phyloP scores from a whole-genome alignment of 192 early-diverging fungal species.

The Umbelopsis ramanniana region DNA sequence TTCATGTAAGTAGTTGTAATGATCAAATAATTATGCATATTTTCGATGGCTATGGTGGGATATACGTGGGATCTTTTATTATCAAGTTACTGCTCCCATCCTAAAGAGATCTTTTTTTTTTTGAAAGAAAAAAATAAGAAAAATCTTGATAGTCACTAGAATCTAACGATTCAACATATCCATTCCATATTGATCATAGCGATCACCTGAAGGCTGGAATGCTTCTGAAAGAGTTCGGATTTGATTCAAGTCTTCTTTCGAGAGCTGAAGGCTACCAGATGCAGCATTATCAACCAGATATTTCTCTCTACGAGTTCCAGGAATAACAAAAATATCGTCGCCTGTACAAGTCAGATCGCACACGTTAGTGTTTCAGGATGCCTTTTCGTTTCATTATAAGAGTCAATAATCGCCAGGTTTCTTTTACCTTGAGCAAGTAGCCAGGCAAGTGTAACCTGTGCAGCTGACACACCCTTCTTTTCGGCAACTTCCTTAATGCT shows the following conservation, averaged over 20 bases:
- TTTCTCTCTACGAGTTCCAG: slow-evolving; percentile 56
- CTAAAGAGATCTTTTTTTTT: not conserved
- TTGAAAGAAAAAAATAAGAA: not conserved
- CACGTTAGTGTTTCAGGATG: not conserved
- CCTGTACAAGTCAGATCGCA: not conserved
- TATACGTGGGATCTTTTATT: too few species aligned
- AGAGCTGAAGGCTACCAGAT: slow-evolving; percentile 39
- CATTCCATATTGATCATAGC: slow-evolving; percentile 20
- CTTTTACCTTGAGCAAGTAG: slow-evolving; percentile 16
- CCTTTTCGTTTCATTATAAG: too few species aligned
- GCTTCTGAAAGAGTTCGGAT: slow-evolving; percentile 39
- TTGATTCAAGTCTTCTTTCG: slow-evolving; percentile 34
- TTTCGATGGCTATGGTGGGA: too few species aligned
- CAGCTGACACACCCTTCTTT: slow-evolving; percentile 53
- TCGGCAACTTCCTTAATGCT: slow-evolving; percentile 51
- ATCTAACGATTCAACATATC: not conserved
- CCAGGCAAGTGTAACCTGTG: slow-evolving; percentile 71
- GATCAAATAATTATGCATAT: too few species aligned
- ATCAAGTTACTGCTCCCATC: too few species aligned
- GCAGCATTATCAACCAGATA: slow-evolving; percentile 46
- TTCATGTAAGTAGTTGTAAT: too few species aligned
- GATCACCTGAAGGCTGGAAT: slow-evolving; percentile 32
- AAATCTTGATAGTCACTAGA: too few species aligned
- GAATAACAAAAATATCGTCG: slow-evolving; percentile 55
- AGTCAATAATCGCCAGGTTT: too few species aligned